Percentiles rank a stretch among this genome's conserved stretches.
Conservation (phyloP, 257 asterid species). For the Asclepias syriaca region DNA sequence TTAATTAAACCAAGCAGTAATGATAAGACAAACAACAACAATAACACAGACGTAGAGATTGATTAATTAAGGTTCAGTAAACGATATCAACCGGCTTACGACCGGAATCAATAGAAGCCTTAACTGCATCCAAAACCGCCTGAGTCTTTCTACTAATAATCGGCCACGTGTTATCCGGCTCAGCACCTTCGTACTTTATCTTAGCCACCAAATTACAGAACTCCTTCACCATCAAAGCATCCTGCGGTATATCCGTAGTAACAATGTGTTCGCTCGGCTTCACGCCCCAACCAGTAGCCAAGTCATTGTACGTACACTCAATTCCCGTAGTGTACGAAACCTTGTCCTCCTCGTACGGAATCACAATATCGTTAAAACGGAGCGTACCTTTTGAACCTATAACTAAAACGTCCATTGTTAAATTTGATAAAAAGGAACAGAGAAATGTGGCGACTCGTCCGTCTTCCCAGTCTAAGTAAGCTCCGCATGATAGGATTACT, state of each 20-base stretch:
- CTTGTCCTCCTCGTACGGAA: constrained; percentile 49
- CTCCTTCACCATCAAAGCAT: constrained; percentile 65
- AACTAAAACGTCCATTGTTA: constrained; percentile 45
- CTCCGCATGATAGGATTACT: constrained; percentile 35
- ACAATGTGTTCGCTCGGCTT: constrained; percentile 37
- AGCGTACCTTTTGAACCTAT: constrained; percentile 54
- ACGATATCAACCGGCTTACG: constrained; percentile 40
- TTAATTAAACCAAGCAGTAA: no score
- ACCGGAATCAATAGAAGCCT: constrained; percentile 54
- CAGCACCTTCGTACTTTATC: constrained; percentile 27
- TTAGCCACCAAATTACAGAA: constrained; percentile 42
- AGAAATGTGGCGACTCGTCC: constrained; percentile 47
- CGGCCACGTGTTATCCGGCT: constrained; percentile 57
- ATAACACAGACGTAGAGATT: no score
- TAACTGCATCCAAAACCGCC: constrained; percentile 59
- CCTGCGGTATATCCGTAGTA: constrained; percentile 59
- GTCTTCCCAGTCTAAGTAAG: constrained; percentile 38
- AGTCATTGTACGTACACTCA: constrained; percentile 30
- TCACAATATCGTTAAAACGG: constrained; percentile 44
- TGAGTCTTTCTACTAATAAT: constrained; percentile 59
- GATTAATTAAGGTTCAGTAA: neutral
- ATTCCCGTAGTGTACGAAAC: constrained; percentile 33
- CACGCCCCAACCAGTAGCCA: constrained; percentile 33
- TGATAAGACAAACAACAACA: neutral
- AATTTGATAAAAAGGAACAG: constrained; percentile 50